Base-by-base conservation (phyloP, 768 basidiomycete species). In the Russula lepida region DNA sequence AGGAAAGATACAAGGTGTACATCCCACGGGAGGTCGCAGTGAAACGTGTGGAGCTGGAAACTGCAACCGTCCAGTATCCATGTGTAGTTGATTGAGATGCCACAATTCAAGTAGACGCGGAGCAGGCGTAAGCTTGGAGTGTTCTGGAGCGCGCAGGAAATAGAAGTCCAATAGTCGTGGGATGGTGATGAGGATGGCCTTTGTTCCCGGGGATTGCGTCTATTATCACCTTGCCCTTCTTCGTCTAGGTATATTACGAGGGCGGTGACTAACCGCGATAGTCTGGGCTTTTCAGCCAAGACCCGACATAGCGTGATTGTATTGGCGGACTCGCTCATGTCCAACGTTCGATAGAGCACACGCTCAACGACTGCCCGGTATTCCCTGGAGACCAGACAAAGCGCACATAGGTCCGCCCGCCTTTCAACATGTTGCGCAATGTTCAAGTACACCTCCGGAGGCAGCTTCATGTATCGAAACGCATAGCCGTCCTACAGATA, bases 1-100 rank as follows among this genome's bases (percentile, higher is more conserved):
- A 85, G 74, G 66, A 85, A 85, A 21, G 74, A 68, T 46, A 81
- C 73, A 33, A 88, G 81, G 62, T 78, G 67, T 17, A 64, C 60
- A 66, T 86, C 84, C 86, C 86, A 88, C 62, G 79, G 76, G 46
- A 88, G 75, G 68, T 87, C 86, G 68, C 84, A 85, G 64, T 83
- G 81, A 61, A 88, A 84, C 19, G 74, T 76, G 35, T 73, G 77
- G n/a, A 88, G 81, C 33, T 73, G 79, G 66, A 86, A 87, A 0
- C 72, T 69, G 60, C 77, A 78, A 2, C 69, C 71, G 4, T 71
- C 54, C 9, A 77, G 70, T 47, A 77, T 71, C 77, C 77, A 77
- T 1, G 77, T 71, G 13, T 69, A 67, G 23, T 70, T 68, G 27
- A 63, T 35, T 19, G 74, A 69, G 19, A 63, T 54, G 13, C 65